phyloP scores from a whole-genome alignment of 495 filamentous ascomycete species.

The Aspergillus nanangensis region DNA sequence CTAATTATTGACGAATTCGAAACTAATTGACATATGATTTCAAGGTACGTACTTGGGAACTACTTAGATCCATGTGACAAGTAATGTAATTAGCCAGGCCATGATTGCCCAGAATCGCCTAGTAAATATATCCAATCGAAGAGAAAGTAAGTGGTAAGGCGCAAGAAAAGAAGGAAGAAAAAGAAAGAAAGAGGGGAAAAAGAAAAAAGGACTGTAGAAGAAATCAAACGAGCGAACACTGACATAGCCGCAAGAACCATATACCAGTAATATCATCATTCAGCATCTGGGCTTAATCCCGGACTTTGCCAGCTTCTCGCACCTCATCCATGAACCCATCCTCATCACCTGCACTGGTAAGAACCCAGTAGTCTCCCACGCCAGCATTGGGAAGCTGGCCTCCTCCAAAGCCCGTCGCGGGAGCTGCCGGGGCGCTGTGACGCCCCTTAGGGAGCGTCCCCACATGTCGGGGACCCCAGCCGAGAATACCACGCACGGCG shows the following conservation, averaged over 20 bases:
- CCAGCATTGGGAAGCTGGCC: constrained; percentile 33
- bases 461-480: constrained; percentile 44
- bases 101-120: background rate
- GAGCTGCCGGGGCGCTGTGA: constrained; percentile 33
- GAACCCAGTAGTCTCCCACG: constrained; percentile 41
- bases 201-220: background rate
- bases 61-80: no score
- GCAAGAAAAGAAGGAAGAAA: constrained; percentile 4
- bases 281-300: no score
- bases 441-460: constrained; percentile 37
- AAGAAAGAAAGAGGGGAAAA: background rate
- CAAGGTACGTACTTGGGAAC: no score
- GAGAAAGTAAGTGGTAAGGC: background rate
- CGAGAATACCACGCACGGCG: constrained; percentile 40
- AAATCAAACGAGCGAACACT: no score
- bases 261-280: no score
- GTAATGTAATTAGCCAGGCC: no score
- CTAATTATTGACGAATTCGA: no score
- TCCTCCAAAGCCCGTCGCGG: constrained; percentile 35
- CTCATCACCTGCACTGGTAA: constrained; percentile 47
- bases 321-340: constrained; percentile 68
- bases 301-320: constrained; percentile 65
- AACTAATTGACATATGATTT: no score
- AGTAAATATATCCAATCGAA: background rate
- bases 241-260: no score